Evolutionary conservation across 805 yeast genomes (phyloP).

Genomic region (Saccharomycopsis amapae): DNA sequence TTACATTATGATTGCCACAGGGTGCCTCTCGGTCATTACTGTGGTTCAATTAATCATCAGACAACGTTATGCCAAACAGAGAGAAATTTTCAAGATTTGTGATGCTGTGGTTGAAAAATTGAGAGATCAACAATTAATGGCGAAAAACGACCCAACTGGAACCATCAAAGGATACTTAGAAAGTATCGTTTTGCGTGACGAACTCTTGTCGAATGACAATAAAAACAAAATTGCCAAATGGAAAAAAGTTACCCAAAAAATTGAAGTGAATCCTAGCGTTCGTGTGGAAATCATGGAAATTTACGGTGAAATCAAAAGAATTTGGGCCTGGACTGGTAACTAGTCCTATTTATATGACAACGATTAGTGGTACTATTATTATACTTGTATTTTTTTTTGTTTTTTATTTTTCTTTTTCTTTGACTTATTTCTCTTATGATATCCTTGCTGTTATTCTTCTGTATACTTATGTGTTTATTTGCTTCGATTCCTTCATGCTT

Average conservation of each 20-base stretch:
- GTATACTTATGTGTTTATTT: too few relatives aligned
- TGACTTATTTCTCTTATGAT: background rate
- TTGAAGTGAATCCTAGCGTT: conserved; percentile 64
- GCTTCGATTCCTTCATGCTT: too few relatives aligned
- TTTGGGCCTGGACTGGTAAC: conserved; percentile 79
- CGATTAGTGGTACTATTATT: too few relatives aligned
- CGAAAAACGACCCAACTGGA: conserved; percentile 30
- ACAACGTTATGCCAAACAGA: conserved; percentile 32
- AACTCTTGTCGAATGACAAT: conserved; percentile 39
- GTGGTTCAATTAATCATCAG: conserved; percentile 31
- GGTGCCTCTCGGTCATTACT: conserved; percentile 24
- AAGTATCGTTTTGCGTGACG: conserved; percentile 66
- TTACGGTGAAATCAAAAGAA: conserved; percentile 81
- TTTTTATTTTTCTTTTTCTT: background rate
- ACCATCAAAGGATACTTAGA: conserved; percentile 46
- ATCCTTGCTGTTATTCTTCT: too few relatives aligned
- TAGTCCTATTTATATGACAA: too few relatives aligned
- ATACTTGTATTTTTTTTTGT: background rate
- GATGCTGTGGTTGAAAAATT: conserved; percentile 44
- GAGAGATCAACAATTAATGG: conserved; percentile 36
- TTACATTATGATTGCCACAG: conserved; percentile 18
- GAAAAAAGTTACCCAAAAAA: conserved; percentile 45
- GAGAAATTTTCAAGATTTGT: conserved; percentile 39
- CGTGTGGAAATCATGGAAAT: conserved; percentile 57
- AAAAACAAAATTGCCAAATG: conserved; percentile 45